phyloP scores from a whole-genome alignment of 768 basidiomycete species.

The Lentinula guzmanii region DNA sequence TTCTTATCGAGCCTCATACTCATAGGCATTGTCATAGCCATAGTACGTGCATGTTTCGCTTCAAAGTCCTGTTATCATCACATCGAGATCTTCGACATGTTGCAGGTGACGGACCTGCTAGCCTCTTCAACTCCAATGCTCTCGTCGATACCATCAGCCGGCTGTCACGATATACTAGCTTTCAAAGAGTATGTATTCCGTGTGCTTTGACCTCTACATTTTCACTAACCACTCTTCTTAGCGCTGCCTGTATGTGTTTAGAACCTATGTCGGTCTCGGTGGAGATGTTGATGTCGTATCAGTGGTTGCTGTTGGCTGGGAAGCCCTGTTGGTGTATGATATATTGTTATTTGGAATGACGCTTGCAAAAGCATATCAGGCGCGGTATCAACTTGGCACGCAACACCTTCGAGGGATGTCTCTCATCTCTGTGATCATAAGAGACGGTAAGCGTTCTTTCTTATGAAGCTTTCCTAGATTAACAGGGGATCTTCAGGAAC shows the following conservation, averaged over 20 bases:
- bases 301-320: slow-evolving; percentile 3
- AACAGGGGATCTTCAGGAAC: neutral
- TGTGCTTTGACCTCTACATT: neutral
- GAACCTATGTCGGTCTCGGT: neutral
- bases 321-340: neutral
- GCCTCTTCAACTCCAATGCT: neutral
- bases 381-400: neutral
- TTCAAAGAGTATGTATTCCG: neutral
- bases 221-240: neutral
- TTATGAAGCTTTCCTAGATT: neutral
- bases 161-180: neutral
- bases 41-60: neutral
- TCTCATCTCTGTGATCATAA: neutral
- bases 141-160: neutral
- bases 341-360: neutral
- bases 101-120: neutral
- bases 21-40: neutral
- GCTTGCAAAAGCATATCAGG: neutral
- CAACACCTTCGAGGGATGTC: neutral
- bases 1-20: neutral
- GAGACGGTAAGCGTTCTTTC: neutral
- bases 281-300: neutral
- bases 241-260: neutral
- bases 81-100: neutral
- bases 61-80: neutral